Base-by-base conservation (phyloP, 139 green algal genomes). In the Coelastrella sp. region DNA sequence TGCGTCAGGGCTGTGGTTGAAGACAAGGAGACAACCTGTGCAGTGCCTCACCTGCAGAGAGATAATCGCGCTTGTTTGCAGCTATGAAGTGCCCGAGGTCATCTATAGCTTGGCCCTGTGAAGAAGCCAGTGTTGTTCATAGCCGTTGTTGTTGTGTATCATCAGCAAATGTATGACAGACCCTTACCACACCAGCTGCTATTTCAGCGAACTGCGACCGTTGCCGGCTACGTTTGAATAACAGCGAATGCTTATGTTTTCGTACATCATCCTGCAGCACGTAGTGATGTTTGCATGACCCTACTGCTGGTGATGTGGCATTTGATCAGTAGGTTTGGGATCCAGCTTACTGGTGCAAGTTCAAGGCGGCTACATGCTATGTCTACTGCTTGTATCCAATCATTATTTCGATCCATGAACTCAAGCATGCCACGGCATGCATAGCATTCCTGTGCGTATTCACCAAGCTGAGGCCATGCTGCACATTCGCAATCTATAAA, bases 31-130 rank as follows among this genome's bases (percentile, higher is more conserved):
- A 49, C 35, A 49, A 49, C 35, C 35, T 49, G 35, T n/a, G n/a
- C 68, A 14, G 4, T 49, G 68, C 0, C 49, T 72, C 49, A 91
- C 91, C 93, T 56, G 90, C 70, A 58, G 94, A 91, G 0, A 92
- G 78, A 75, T 95, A 96, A 24, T 95, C 91, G 7, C 84, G 78
- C 60, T 93, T 91, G 63, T 94, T 93, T n/a, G 82, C 82, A 0
- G 78, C 35, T 17, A 96, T 80, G 12, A 95, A 93, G 0, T 81
- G 22, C 24, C 76, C 75, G 11, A 96, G 82, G 10, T 83, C 73
- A 0, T 78, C 14, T 49, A 96, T 93, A 9, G 91, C 91, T 14
- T 89, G 82, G 8, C 90, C 88, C 94, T 96, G 93, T 81, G 86
- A 0, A 24, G 14, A 9, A 58, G 14, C 7, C 7, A 22, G 78